Evolutionary conservation across 768 basidiomycete species (phyloP).

Genomic region (Trichaptum fuscoviolaceum): DNA sequence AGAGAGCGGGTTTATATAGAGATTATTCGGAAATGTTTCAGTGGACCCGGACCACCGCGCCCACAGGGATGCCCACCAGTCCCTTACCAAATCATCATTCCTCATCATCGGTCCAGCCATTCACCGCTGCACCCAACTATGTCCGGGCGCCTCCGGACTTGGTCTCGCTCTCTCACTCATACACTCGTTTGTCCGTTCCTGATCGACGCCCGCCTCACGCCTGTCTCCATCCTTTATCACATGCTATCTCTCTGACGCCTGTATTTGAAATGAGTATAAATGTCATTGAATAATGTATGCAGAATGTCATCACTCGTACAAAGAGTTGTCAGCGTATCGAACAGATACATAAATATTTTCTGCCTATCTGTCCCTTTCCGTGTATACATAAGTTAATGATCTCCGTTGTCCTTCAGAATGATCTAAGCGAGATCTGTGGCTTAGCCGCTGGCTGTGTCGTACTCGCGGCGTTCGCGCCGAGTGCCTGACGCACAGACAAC

Average conservation of each 20-base stretch:
- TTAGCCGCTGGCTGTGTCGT: conserved; percentile 38
- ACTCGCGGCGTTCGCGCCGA: conserved; percentile 40
- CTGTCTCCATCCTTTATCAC: neutral
- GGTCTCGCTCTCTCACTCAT: neutral
- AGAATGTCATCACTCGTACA: neutral
- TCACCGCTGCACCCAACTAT: neutral
- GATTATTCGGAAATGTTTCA: neutral
- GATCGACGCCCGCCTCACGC: neutral
- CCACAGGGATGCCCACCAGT: neutral
- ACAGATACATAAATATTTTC: no score
- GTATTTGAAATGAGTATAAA: neutral
- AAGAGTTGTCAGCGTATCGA: neutral
- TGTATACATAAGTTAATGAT: neutral
- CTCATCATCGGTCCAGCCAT: neutral
- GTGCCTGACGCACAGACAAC: conserved; percentile 68
- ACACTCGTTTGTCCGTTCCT: neutral
- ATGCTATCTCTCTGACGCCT: neutral
- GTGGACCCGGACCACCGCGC: neutral
- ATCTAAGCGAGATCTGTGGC: conserved; percentile 74
- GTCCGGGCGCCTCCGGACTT: neutral
- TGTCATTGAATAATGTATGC: neutral
- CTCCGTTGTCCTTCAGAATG: conserved; percentile 40
- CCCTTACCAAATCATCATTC: neutral
- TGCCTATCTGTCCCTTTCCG: neutral
- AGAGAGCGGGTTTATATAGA: neutral